These are phyloP conservation scores for Eimeria falciformis DNA, from an alignment of 169 alveolate species.

Conservation along the genomic window DNA sequence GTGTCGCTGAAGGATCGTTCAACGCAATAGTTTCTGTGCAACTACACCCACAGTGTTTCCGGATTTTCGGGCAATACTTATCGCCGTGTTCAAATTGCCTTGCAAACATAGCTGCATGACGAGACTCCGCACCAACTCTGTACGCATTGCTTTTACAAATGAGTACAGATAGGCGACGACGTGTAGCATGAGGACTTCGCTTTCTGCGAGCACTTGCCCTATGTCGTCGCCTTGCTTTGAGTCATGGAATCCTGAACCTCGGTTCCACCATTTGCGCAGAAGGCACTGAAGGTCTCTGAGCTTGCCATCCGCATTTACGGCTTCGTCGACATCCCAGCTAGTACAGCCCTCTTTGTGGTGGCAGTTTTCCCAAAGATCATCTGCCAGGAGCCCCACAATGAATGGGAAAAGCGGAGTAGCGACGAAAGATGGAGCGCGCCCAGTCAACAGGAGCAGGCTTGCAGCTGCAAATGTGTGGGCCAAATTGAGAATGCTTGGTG, in stretches of 20 bases:
- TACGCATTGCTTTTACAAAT: background rate
- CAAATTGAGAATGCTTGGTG: slow-evolving; percentile 29
- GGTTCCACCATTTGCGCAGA: slow-evolving; percentile 35
- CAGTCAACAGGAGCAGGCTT: slow-evolving; percentile 61
- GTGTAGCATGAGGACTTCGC: slow-evolving; percentile 51
- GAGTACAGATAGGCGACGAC: slow-evolving; percentile 36
- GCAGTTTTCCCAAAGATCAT: slow-evolving; percentile 45
- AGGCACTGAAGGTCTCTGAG: slow-evolving; percentile 3
- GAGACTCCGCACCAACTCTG: background rate
- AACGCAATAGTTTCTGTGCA: background rate
- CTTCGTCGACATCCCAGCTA: no score
- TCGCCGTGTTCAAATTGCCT: slow-evolving; percentile 55
- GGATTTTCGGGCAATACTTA: background rate
- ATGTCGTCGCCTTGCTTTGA: background rate
- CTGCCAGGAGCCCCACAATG: slow-evolving; percentile 45
- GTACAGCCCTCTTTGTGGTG: no score
- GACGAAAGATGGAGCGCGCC: slow-evolving; percentile 28
- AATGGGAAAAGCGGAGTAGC: slow-evolving; percentile 19
- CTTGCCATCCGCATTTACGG: no score
- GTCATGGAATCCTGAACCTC: slow-evolving; percentile 22
- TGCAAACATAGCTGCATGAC: slow-evolving; percentile 26
- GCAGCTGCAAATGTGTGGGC: slow-evolving; percentile 69
- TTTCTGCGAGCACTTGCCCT: background rate
- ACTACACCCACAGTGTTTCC: slow-evolving; percentile 16
- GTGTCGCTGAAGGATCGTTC: background rate